These are phyloP conservation scores for Grosmannia serpens DNA, from an alignment of 2,329 filamentous ascomycete genomes.

Conservation along the genomic window DNA sequence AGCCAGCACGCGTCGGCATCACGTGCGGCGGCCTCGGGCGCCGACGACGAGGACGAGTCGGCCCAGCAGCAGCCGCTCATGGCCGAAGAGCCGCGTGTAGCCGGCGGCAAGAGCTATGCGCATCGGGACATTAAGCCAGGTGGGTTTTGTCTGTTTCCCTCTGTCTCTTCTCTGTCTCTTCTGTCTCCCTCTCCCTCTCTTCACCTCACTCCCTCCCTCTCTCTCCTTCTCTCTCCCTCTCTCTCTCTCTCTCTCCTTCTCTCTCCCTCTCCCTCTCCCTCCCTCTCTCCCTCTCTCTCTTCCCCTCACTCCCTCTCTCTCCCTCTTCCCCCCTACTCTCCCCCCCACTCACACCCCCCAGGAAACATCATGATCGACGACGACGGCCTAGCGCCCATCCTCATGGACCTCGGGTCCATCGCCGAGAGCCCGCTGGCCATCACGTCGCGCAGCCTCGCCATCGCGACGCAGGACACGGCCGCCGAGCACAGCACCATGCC, in stretches of 20 bases:
- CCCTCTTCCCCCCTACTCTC: neutral
- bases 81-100: conserved; percentile 62
- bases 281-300: neutral
- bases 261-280: neutral
- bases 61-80: conserved; percentile 76
- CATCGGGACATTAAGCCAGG: conserved; percentile 97
- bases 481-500: conserved; percentile 98
- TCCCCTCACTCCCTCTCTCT: neutral
- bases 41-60: conserved; percentile 57
- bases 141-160: conserved; percentile 25
- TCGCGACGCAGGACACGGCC: conserved; percentile 87
- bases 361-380: conserved; percentile 98
- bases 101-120: conserved; percentile 71
- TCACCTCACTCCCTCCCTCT: neutral
- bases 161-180: neutral
- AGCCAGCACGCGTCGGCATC: conserved; percentile 16
- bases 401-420: conserved; percentile 95
- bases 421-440: conserved; percentile 79
- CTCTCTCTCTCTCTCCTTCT: neutral
- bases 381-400: conserved; percentile 73
- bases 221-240: neutral
- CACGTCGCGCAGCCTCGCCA: conserved; percentile 77
- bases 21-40: conserved; percentile 6
- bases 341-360: conserved; percentile 14
- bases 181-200: neutral